Conservation (phyloP, 495 filamentous ascomycete genomes). For the Neurospora sp. region DNA sequence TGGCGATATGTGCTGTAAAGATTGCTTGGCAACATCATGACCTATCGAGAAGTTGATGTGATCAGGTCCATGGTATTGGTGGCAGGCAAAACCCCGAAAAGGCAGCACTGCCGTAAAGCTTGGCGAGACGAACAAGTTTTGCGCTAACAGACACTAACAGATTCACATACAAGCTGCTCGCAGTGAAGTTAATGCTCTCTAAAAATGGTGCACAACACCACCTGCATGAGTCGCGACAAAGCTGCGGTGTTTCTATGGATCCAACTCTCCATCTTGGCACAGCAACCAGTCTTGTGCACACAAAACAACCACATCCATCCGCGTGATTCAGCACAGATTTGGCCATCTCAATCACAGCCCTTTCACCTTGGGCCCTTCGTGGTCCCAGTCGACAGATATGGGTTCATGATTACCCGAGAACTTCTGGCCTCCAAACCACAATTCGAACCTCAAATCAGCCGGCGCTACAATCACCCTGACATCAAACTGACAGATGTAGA, state of each 20-base stretch:
- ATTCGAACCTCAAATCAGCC: slow-evolving; percentile 46
- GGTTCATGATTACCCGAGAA: slow-evolving; percentile 39
- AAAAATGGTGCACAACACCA: background rate
- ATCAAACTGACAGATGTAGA: slow-evolving; percentile 40
- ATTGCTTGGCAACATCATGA: background rate
- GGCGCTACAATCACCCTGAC: slow-evolving; percentile 43
- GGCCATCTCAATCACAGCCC: background rate
- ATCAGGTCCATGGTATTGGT: background rate
- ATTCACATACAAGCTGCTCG: background rate
- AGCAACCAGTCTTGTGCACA: background rate
- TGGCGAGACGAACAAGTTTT: background rate
- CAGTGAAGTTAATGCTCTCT: background rate
- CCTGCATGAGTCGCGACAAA: background rate
- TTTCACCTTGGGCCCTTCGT: slow-evolving; percentile 14
- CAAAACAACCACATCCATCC: background rate
- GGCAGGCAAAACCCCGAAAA: background rate
- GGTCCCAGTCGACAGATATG: slow-evolving; percentile 41
- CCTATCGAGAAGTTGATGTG: background rate
- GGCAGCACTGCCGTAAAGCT: background rate
- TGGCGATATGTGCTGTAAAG: background rate
- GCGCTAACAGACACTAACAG: background rate
- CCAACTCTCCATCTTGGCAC: background rate
- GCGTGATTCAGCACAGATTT: background rate
- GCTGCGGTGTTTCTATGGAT: background rate
- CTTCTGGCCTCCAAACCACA: slow-evolving; percentile 40